These are phyloP conservation scores for Heliosperma pusillum DNA, from an alignment of 148 eudicot genomes.

Conservation along the genomic window DNA sequence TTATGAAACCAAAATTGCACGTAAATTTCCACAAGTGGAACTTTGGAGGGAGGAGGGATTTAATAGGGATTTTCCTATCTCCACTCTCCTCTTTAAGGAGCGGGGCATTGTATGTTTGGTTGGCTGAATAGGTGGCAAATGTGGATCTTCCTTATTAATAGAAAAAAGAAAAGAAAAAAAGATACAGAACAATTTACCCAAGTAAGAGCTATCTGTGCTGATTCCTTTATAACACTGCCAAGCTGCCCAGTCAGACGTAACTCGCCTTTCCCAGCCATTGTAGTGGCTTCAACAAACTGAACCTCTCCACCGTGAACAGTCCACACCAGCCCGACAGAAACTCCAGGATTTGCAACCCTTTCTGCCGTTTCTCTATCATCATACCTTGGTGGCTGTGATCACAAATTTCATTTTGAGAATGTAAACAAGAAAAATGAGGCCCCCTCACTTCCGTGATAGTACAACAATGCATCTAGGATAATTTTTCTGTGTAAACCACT, in stretches of 20 bases:
- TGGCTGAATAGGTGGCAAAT: no score
- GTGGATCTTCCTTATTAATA: background rate
- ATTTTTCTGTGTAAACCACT: background rate
- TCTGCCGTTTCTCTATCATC: constrained; percentile 94
- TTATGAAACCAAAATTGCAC: no score
- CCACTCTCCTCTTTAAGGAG: no score
- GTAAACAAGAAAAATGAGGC: background rate
- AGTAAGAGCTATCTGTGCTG: constrained; percentile 94
- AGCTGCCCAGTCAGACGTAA: constrained; percentile 95
- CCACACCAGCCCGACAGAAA: constrained; percentile 97
- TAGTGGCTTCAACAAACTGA: constrained; percentile 88
- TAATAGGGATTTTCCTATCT: no score
- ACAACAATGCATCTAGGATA: background rate
- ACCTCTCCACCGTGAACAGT: constrained; percentile 93
- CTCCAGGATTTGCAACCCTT: constrained; percentile 86
- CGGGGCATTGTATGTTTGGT: background rate
- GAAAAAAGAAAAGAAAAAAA: background rate
- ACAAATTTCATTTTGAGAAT: constrained; percentile 16
- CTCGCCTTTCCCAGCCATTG: constrained; percentile 86
- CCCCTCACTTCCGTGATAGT: background rate
- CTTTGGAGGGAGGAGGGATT: no score
- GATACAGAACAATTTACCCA: constrained; percentile 54
- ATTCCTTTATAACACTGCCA: constrained; percentile 97
- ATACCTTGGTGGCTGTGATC: constrained; percentile 81
- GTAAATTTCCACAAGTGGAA: no score